Conservation (phyloP, 495 filamentous ascomycete genomes). For the Xylaria grammica region DNA sequence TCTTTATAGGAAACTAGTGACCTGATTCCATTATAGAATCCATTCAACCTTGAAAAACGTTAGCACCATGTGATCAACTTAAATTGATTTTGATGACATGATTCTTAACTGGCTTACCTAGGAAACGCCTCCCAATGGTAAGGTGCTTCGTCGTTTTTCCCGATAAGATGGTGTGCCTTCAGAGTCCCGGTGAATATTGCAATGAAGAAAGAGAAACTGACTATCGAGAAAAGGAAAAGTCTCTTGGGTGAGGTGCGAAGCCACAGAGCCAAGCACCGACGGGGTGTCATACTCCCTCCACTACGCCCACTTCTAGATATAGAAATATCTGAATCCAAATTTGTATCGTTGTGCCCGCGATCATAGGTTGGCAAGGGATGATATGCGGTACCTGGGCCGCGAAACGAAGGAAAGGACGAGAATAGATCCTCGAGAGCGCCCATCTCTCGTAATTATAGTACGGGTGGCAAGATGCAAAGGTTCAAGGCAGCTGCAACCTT, state of each 20-base stretch:
- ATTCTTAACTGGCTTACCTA: conserved; percentile 24
- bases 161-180: conserved; percentile 26
- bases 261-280: conserved; percentile 26
- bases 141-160: conserved; percentile 25
- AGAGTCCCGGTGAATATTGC: conserved; percentile 28
- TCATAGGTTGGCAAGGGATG: conserved; percentile 33
- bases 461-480: neutral
- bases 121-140: conserved; percentile 33
- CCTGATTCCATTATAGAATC: conserved; percentile 75
- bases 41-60: conserved; percentile 49
- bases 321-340: conserved; percentile 28
- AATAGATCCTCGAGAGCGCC: conserved; percentile 26
- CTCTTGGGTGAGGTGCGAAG: conserved; percentile 35
- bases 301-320: conserved; percentile 25
- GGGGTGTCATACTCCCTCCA: conserved; percentile 17
- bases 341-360: conserved; percentile 28
- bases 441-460: conserved; percentile 25
- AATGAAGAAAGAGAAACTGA: conserved; percentile 30
- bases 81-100: neutral
- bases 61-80: conserved; percentile 19
- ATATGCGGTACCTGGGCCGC: conserved; percentile 24
- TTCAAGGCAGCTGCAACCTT: neutral
- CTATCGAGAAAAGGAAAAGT: conserved; percentile 29
- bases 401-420: conserved; percentile 29
- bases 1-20: conserved; percentile 61